Conservation (phyloP, 495 filamentous ascomycete genomes). For the Penicillium atrosanguineum region DNA sequence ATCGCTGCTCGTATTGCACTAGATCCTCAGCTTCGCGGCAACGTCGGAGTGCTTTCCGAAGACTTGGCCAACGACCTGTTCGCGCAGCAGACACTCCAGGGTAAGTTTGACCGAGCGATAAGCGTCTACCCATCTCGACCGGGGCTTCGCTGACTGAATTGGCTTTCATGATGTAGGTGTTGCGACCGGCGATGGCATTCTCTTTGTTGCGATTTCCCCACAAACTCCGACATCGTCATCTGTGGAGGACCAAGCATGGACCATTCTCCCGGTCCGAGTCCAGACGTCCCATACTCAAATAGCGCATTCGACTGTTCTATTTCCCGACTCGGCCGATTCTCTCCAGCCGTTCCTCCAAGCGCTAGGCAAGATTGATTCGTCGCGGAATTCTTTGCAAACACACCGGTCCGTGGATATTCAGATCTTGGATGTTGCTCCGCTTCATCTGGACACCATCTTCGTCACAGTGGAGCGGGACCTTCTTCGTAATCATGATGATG, state of each 20-base stretch:
- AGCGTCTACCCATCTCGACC: not conserved
- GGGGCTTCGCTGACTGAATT: slow-evolving; percentile 3
- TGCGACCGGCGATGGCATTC: slow-evolving; percentile 31
- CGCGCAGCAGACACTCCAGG: slow-evolving; percentile 47
- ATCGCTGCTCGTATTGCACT: slow-evolving; percentile 64
- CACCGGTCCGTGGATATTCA: slow-evolving; percentile 73
- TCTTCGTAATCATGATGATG: slow-evolving; percentile 57
- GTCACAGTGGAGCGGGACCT: slow-evolving; percentile 81
- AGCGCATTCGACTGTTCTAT: slow-evolving; percentile 74
- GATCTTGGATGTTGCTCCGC: slow-evolving; percentile 73
- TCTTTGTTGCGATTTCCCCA: slow-evolving; percentile 77
- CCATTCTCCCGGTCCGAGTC: slow-evolving; percentile 70
- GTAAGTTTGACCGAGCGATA: slow-evolving; percentile 21
- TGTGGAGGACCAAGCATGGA: slow-evolving; percentile 71
- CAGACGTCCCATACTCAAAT: slow-evolving; percentile 70
- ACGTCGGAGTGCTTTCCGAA: slow-evolving; percentile 81
- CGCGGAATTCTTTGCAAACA: slow-evolving; percentile 50
- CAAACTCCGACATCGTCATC: slow-evolving; percentile 62
- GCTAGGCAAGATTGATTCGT: slow-evolving; percentile 58
- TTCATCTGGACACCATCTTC: slow-evolving; percentile 78
- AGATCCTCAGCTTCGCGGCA: slow-evolving; percentile 82
- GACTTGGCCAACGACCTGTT: slow-evolving; percentile 83
- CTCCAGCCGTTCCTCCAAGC: slow-evolving; percentile 71
- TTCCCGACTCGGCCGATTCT: slow-evolving; percentile 75
- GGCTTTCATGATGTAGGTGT: slow-evolving; percentile 7